These are phyloP conservation scores for Solanum tacnaense DNA, from an alignment of 257 asterid species.

Conservation along the genomic window DNA sequence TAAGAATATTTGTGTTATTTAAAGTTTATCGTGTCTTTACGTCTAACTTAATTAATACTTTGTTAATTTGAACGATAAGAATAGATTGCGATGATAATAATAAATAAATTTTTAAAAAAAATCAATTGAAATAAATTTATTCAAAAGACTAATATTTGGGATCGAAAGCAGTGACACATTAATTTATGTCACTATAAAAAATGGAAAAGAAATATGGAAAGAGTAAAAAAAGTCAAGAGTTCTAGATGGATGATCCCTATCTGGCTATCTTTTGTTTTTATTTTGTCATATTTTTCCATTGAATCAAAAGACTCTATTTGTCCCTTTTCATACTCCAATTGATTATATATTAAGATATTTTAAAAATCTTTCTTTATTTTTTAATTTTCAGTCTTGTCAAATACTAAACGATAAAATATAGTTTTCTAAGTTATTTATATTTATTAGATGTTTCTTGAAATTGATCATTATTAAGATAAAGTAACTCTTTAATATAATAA, in stretches of 20 bases:
- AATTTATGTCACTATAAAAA: neutral
- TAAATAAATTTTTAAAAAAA: no score
- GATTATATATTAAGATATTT: neutral
- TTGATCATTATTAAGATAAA: neutral
- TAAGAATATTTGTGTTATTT: neutral
- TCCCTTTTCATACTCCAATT: neutral
- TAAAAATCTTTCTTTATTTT: no score
- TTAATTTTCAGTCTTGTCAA: neutral
- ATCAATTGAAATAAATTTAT: neutral
- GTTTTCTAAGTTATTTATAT: neutral
- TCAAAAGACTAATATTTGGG: neutral
- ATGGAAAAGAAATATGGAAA: neutral
- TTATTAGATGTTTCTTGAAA: neutral
- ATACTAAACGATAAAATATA: neutral
- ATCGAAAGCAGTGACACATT: neutral
- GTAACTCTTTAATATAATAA: no score
- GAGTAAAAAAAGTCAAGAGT: neutral
- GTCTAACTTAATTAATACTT: neutral
- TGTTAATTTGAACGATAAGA: neutral
- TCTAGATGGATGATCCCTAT: neutral
- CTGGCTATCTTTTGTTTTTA: neutral
- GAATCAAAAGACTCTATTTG: neutral
- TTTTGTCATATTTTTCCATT: neutral
- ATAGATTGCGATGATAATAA: neutral
- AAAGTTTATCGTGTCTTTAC: neutral